phyloP scores from a whole-genome alignment of 164 flowering plant species.

The Annona squamosa region DNA sequence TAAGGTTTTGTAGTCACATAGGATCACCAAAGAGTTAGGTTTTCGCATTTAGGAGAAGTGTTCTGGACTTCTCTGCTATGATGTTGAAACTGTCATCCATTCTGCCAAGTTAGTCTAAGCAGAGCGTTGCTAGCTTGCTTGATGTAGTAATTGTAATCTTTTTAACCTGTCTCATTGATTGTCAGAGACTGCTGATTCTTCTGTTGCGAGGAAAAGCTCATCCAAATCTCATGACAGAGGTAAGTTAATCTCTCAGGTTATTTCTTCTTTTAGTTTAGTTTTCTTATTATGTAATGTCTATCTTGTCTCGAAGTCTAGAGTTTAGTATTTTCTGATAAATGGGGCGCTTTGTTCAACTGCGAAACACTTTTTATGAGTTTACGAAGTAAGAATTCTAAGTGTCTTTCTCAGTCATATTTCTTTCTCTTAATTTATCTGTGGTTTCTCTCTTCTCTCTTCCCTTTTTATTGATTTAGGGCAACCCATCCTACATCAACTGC shows the following conservation, averaged over 20 bases:
- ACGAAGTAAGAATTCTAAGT: too few relatives aligned
- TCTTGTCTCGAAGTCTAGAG: too few relatives aligned
- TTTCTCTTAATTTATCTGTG: too few relatives aligned
- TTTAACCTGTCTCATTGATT: neutral
- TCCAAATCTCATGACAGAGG: slow-evolving; percentile 67
- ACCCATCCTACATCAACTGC: too few relatives aligned
- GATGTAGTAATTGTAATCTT: neutral
- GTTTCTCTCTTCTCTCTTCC: too few relatives aligned
- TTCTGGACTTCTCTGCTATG: neutral
- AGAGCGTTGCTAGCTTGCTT: neutral
- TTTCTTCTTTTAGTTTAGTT: too few relatives aligned
- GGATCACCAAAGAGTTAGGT: neutral
- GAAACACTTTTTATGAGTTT: too few relatives aligned
- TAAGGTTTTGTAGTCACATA: neutral
- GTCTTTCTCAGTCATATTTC: too few relatives aligned
- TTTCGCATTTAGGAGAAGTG: neutral
- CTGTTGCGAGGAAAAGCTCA: slow-evolving; percentile 31
- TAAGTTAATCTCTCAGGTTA: slow-evolving; percentile 4
- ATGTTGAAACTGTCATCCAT: neutral
- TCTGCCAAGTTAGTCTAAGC: neutral
- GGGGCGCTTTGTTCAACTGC: too few relatives aligned
- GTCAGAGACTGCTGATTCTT: slow-evolving; percentile 39
- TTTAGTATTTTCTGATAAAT: too few relatives aligned
- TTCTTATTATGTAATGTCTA: too few relatives aligned
- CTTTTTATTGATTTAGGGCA: too few relatives aligned